A percentile compares a stretch with the other conserved stretches of the same genome.
These are phyloP conservation scores for Neurospora intermedia DNA, from an alignment of 495 filamentous ascomycete species.

Conservation along the genomic window DNA sequence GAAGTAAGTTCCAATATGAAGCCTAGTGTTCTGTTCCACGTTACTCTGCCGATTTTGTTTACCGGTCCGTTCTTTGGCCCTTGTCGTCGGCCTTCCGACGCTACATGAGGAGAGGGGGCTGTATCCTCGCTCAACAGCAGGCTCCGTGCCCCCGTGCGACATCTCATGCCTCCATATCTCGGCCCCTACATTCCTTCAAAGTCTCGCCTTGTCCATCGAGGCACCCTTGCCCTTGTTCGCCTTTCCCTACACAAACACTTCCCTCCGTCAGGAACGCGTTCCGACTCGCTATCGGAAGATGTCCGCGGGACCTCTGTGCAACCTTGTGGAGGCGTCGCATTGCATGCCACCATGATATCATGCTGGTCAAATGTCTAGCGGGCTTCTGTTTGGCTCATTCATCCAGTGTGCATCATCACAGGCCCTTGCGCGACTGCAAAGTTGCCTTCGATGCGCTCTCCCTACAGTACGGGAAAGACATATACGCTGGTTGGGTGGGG, in stretches of 20 bases:
- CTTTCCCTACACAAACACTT: background rate
- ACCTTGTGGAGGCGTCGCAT: background rate
- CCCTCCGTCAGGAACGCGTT: background rate
- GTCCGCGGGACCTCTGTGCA: background rate
- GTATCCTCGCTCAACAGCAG: background rate
- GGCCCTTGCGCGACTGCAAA: background rate
- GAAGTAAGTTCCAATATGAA: constrained; percentile 49
- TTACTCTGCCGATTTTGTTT: background rate
- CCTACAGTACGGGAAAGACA: background rate
- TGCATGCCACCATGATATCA: background rate
- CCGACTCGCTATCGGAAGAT: background rate
- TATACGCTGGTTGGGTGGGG: background rate
- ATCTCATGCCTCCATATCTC: background rate
- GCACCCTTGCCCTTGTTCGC: background rate
- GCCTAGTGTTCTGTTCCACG: constrained; percentile 1
- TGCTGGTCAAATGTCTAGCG: background rate
- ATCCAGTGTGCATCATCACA: background rate
- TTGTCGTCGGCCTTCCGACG: background rate
- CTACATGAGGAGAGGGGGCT: background rate
- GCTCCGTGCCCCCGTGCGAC: background rate
- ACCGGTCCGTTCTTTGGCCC: background rate
- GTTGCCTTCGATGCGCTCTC: background rate
- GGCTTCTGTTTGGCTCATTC: background rate
- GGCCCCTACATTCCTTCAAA: background rate
- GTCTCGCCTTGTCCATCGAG: background rate